Evolutionary conservation across 2,329 filamentous ascomycete genomes (phyloP), one percentile per base, ranked within the genome.

Genomic region (Aspergillus oerlinghausenensis): DNA sequence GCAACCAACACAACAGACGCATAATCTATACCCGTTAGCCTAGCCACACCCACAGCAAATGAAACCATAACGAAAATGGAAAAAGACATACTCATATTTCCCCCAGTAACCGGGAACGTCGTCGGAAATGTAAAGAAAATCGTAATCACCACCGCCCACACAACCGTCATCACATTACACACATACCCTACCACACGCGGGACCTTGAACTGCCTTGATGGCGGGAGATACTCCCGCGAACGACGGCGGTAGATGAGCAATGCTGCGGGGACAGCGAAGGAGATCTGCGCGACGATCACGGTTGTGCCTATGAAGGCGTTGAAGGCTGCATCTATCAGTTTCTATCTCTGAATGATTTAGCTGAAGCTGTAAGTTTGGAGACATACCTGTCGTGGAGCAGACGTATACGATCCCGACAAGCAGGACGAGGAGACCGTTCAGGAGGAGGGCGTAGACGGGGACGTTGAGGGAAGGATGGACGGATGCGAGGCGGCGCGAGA

Each of bases 291-390:
- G 38, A 65, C 59, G 23, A 65, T 57, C 11, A 65, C 63, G 3
- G 63, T 65, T 14, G 63, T 61, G 45, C 57, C 55, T 28, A 66
- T 66, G 54, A 66, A 66, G 32, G 64, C 60, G 49, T 65, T 66
- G 59, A 65, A 65, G 11, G 62, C 63, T 65, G 4, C 23, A 9
- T 42, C 11, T 32, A 10, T 28, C 40, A 19, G 51, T 28, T 57
- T 29, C n/a, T 25, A 26, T 52, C n/a, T 50, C 23, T 3, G n/a
- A 4, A 26, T n/a, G 25, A 11, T 21, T n/a, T 14, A 8, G 14
- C 7, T 8, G 25, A 2, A 26, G 23, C 7, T 14, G 6, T 3
- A 6, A 17, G n/a, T 40, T 26, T 26, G 3, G 8, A 17, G 3
- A 23, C n/a, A 4, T 56, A 65, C 63, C 64, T 6, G 60, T 64